Percentiles rank a stretch among this genome's conserved stretches.
Evolutionary conservation across 345 rosid genomes (phyloP).

Genomic region (Dimocarpus longan): DNA sequence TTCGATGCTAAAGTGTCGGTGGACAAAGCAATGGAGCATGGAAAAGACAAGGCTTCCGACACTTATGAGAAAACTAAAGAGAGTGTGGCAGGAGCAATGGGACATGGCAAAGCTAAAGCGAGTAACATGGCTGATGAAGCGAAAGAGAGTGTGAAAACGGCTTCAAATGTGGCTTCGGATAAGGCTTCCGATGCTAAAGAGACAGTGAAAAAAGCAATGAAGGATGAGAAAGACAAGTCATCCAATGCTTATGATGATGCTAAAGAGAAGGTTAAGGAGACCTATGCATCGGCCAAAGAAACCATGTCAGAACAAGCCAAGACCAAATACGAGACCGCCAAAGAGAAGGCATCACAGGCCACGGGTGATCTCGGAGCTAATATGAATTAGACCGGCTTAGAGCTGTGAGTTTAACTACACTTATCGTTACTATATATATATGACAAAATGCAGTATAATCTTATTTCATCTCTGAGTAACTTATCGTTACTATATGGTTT

Average conservation of each 20-base stretch:
- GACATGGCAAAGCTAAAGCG: too few relatives aligned
- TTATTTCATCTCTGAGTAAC: slow-evolving; percentile 22
- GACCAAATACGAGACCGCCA: slow-evolving; percentile 45
- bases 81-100: not conserved
- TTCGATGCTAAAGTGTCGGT: slow-evolving; percentile 11
- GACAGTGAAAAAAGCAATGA: slow-evolving; percentile 21
- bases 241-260: slow-evolving; percentile 21
- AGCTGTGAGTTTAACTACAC: slow-evolving; percentile 24
- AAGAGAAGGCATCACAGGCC: slow-evolving; percentile 51
- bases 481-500: not conserved
- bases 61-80: slow-evolving; percentile 21
- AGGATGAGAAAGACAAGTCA: slow-evolving; percentile 32
- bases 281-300: slow-evolving; percentile 48
- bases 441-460: not conserved
- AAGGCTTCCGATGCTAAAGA: slow-evolving; percentile 4
- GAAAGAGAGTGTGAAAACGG: slow-evolving; percentile 1
- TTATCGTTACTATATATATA: not conserved
- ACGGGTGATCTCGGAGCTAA: slow-evolving; percentile 47
- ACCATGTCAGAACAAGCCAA: slow-evolving; percentile 26
- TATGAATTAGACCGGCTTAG: slow-evolving; percentile 29
- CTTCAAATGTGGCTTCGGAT: not conserved
- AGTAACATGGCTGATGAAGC: slow-evolving; percentile 1
- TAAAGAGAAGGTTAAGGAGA: slow-evolving; percentile 35
- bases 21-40: slow-evolving; percentile 26
- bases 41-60: slow-evolving; percentile 26